Base-by-base conservation (phyloP, 2,329 filamentous ascomycete genomes). In the Calonectria crousiana region DNA sequence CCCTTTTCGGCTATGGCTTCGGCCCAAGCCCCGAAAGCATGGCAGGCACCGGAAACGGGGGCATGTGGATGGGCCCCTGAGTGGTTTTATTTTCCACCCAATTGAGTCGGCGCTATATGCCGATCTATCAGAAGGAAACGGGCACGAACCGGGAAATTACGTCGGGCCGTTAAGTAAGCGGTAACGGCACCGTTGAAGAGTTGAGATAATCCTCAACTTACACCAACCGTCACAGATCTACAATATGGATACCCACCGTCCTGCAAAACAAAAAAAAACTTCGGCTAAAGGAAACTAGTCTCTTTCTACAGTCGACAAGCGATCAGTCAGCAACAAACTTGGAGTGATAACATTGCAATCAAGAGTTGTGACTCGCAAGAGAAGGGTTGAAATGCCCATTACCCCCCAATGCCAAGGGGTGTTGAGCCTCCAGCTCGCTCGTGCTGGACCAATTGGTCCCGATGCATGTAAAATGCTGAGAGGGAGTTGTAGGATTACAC, bases 1-100 rank as follows among this genome's bases (percentile, higher is more conserved):
- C 81, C 0, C 77, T 83, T 38, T 82, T 83, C 65, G 81, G 81
- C 9, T 81, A 82, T 23, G 80, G 81, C 4, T 82, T 82, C 71
- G 81, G 81, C 14, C 78, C 80, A n/a, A 82, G 80, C 67, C 78
- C 81, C 32, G 81, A 82, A 53, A 81, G 74, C 38, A 81, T 81
- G 75, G 76, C 75, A 41, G 78, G 79, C 28, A 77, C 76, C 26
- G 73, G 73, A 44, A 80, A 77, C 18, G 78, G 77, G 4, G 77
- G 76, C 36, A 80, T 81, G 77, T 81, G 79, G 79, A 81, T 81
- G 79, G 79, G 79, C 10, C 79, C 79, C 65, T 81, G 79, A 81
- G 65, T 36, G n/a, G 32, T 36, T 44, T 62, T 44, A 36, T 20
- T 52, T 52, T 20, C 41, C 58, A 30, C 26, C 60, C 47, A 30